Evolutionary conservation across 495 filamentous ascomycete genomes (phyloP).

Genomic region (Oleoguttula mirabilis): DNA sequence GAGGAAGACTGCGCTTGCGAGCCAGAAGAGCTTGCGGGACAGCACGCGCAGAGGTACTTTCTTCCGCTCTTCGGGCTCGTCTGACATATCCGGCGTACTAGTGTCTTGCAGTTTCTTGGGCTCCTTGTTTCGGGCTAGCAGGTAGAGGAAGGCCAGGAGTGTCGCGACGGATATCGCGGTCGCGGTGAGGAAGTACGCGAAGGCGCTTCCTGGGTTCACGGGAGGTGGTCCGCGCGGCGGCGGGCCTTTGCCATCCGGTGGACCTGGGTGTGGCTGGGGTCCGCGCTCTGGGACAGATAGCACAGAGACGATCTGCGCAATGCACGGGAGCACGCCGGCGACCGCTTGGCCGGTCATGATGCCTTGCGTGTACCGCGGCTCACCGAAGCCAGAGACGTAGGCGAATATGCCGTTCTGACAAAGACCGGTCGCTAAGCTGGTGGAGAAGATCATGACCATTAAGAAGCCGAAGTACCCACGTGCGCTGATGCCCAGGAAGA

Average conservation of each 20-base stretch:
- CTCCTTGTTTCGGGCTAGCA: slow-evolving; percentile 41
- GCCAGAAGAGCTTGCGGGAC: slow-evolving; percentile 60
- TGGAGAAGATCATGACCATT: slow-evolving; percentile 66
- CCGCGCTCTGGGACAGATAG: slow-evolving; percentile 58
- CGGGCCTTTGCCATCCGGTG: slow-evolving; percentile 5
- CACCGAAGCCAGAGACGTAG: slow-evolving; percentile 72
- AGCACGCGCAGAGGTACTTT: slow-evolving; percentile 53
- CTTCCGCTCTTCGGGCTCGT: slow-evolving; percentile 40
- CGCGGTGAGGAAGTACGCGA: slow-evolving; percentile 84
- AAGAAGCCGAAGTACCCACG: slow-evolving; percentile 65
- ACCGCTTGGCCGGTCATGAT: slow-evolving; percentile 94
- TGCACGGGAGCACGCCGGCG: slow-evolving; percentile 79
- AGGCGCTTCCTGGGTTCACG: slow-evolving; percentile 55
- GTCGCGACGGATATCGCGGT: slow-evolving; percentile 48
- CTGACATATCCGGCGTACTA: slow-evolving; percentile 24
- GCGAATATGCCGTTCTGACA: slow-evolving; percentile 93
- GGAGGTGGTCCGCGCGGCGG: slow-evolving; percentile 16
- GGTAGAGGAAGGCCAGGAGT: slow-evolving; percentile 48
- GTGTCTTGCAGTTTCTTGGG: slow-evolving; percentile 11
- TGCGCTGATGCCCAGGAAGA: slow-evolving; percentile 47
- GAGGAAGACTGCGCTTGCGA: slow-evolving; percentile 57
- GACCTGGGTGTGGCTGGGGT: slow-evolving; percentile 3
- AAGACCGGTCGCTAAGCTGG: slow-evolving; percentile 68
- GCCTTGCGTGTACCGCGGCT: slow-evolving; percentile 80
- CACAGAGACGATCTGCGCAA: slow-evolving; percentile 75